Conservation (phyloP, 139 green algal genomes). For the Closterium sp. region DNA sequence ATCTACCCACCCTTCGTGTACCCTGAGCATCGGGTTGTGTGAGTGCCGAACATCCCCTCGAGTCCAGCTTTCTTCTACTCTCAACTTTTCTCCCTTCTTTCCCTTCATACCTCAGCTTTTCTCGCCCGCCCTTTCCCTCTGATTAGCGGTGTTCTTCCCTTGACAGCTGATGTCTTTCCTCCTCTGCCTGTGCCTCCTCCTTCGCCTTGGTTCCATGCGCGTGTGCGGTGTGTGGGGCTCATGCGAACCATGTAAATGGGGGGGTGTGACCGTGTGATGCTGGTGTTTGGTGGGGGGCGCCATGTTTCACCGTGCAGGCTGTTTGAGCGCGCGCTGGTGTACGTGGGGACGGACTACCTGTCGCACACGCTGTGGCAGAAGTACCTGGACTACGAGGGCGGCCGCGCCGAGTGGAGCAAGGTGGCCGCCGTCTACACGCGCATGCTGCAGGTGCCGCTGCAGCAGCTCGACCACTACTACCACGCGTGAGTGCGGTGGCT, state of each 20-base stretch:
- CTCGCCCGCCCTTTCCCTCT: not conserved
- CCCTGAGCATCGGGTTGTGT: no score
- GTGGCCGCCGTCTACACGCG: conserved; percentile 65
- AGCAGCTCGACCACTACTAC: conserved; percentile 70
- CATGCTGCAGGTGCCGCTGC: conserved; percentile 63
- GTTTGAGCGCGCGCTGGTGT: conserved; percentile 69
- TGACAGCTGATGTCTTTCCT: no score
- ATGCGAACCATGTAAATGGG: no score
- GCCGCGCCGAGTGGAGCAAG: conserved; percentile 11
- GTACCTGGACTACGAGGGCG: conserved; percentile 67
- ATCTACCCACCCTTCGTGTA: no score
- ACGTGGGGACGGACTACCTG: conserved; percentile 67
- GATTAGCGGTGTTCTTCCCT: not conserved
- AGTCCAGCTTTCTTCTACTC: not conserved
- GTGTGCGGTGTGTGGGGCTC: not conserved
- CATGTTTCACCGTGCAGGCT: conserved; percentile 72
- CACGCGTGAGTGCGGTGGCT: conserved; percentile 51
- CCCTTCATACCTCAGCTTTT: not conserved
- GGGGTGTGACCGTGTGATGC: no score
- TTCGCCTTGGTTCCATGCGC: not conserved
- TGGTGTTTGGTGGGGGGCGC: no score
- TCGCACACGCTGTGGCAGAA: conserved; percentile 75
- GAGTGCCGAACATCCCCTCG: not conserved
- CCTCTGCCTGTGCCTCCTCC: no score
- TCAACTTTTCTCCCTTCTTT: not conserved